Evolutionary conservation across 2,329 filamentous ascomycete species (phyloP).

Genomic region (Elsinoe australis): DNA sequence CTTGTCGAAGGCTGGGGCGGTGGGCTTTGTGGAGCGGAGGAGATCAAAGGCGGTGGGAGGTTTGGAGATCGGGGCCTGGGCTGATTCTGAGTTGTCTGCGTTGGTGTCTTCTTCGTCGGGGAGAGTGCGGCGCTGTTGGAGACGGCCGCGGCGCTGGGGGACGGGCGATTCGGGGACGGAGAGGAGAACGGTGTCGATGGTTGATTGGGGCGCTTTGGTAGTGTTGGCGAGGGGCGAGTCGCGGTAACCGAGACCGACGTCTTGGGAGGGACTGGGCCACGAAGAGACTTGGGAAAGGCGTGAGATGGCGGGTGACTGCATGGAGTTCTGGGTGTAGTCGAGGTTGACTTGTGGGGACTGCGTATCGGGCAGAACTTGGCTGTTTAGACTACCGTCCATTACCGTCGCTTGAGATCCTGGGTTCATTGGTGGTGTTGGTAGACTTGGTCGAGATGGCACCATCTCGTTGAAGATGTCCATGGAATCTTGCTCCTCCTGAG

Average conservation of each 20-base stretch:
- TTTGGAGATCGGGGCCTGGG: constrained; percentile 28
- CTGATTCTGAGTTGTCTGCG: constrained; percentile 25
- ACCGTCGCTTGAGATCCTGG: constrained; percentile 33
- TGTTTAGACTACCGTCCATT: constrained; percentile 23
- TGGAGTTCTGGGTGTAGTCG: constrained; percentile 1
- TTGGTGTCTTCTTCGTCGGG: constrained; percentile 38
- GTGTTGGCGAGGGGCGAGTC: constrained; percentile 26
- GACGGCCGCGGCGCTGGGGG: constrained; percentile 45
- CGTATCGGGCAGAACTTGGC: constrained; percentile 20
- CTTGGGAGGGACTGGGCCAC: constrained; percentile 69
- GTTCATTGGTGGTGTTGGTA: constrained; percentile 28
- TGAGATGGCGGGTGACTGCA: constrained; percentile 31
- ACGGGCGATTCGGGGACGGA: constrained; percentile 58
- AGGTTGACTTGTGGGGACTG: constrained; percentile 22
- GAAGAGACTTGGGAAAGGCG: constrained; percentile 54
- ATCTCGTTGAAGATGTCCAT: constrained; percentile 30
- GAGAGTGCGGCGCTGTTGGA: constrained; percentile 30
- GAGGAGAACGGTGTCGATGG: constrained; percentile 60
- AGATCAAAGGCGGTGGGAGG: constrained; percentile 55
- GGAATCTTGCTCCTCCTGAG: constrained; percentile 41
- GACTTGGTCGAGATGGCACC: constrained; percentile 3
- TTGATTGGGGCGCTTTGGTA: constrained; percentile 57
- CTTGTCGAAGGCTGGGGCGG: constrained; percentile 60
- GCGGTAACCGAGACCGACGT: constrained; percentile 60
- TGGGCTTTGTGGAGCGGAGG: constrained; percentile 55